Conservation (phyloP, 495 filamentous ascomycete genomes). For the Achaetomiella virescens region DNA sequence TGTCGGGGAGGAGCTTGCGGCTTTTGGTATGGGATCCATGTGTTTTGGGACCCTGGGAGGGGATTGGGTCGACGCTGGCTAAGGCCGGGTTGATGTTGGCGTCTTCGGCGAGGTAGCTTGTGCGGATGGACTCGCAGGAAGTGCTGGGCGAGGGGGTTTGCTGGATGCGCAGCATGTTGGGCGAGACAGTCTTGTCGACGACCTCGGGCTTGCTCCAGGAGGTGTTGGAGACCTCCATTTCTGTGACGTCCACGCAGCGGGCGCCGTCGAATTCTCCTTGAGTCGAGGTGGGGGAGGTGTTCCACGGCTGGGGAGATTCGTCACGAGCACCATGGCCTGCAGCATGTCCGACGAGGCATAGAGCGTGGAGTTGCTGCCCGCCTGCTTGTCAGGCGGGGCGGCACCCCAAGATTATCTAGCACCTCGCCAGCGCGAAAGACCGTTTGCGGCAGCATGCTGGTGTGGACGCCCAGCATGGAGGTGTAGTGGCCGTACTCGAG, state of each 20-base stretch:
- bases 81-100: slow-evolving; percentile 14
- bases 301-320: background rate
- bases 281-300: background rate
- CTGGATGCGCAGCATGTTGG: slow-evolving; percentile 31
- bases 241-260: background rate
- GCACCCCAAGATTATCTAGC: background rate
- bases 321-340: slow-evolving; percentile 14
- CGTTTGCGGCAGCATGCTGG: slow-evolving; percentile 2
- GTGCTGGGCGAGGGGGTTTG: slow-evolving; percentile 28
- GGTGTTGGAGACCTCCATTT: background rate
- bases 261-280: background rate
- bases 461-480: background rate
- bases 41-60: background rate
- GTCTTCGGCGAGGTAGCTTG: slow-evolving; percentile 18
- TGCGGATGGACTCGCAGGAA: slow-evolving; percentile 32
- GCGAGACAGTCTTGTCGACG: slow-evolving; percentile 27
- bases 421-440: background rate
- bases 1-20: slow-evolving; percentile 32
- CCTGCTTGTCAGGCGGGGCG: background rate
- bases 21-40: slow-evolving; percentile 7
- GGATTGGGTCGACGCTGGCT: background rate
- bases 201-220: background rate
- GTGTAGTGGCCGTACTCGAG: background rate
- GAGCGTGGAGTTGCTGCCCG: slow-evolving; percentile 3
- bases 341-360: slow-evolving; percentile 13